These are phyloP conservation scores for Nepenthes alata DNA, from an alignment of 179 eudicot genomes.

Conservation along the genomic window DNA sequence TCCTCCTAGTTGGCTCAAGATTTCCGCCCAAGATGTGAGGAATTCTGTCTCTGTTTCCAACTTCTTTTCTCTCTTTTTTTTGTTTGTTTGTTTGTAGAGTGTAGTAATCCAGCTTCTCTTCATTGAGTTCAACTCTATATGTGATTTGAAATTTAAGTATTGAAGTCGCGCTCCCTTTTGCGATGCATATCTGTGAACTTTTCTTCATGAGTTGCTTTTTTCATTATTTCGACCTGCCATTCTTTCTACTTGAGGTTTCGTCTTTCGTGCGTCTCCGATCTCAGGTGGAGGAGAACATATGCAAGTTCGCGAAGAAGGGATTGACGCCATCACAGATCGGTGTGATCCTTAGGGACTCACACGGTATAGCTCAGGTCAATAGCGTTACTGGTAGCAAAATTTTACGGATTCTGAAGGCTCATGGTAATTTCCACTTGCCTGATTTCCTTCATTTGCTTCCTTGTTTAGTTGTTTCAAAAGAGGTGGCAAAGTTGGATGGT, in stretches of 20 bases:
- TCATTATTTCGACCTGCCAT: neutral
- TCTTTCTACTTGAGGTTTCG: neutral
- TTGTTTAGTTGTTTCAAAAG: neutral
- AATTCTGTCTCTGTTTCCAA: neutral
- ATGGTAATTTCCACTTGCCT: constrained; percentile 13
- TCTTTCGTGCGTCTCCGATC: neutral
- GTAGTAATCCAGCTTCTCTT: neutral
- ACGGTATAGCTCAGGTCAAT: constrained; percentile 41
- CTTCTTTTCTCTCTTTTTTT: neutral
- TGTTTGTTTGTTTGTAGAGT: neutral
- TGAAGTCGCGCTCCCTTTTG: too few species aligned
- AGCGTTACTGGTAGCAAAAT: constrained; percentile 40
- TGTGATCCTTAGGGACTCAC: constrained; percentile 36
- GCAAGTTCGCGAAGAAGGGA: constrained; percentile 38
- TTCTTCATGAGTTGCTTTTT: too few species aligned
- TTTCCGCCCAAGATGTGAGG: constrained; percentile 18
- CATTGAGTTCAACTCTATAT: too few species aligned
- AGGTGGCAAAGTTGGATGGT: too few species aligned
- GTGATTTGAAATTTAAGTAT: too few species aligned
- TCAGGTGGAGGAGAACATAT: constrained; percentile 30
- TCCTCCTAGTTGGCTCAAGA: constrained; percentile 26
- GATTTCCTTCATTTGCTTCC: neutral
- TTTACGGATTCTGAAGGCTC: constrained; percentile 41
- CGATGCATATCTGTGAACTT: too few species aligned
- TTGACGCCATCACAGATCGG: constrained; percentile 34